A percentile compares a stretch with the other conserved stretches of the same genome.
phyloP scores from a whole-genome alignment of 2,329 filamentous ascomycete genomes.

The Purpureocillium lavendulum region DNA sequence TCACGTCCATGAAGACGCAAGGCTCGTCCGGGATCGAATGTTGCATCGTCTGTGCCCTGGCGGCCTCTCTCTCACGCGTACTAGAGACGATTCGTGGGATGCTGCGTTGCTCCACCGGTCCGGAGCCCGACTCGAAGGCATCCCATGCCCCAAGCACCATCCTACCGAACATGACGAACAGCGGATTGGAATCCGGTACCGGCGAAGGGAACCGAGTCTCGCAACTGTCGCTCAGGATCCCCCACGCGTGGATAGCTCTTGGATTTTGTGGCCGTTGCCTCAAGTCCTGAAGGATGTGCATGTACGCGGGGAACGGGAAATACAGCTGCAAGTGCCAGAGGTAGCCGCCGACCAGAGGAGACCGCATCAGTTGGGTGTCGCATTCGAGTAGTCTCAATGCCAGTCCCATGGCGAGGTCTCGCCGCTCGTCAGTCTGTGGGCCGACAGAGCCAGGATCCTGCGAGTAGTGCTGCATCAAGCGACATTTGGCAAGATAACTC shows the following conservation, averaged over 20 bases:
- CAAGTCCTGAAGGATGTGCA: slow-evolving; percentile 28
- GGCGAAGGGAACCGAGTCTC: slow-evolving; percentile 8
- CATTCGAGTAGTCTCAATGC: slow-evolving; percentile 26
- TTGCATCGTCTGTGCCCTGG: too few species aligned
- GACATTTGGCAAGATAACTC: slow-evolving; percentile 35
- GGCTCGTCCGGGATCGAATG: too few species aligned
- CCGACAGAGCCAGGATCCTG: slow-evolving; percentile 7
- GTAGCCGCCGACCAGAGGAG: slow-evolving; percentile 21
- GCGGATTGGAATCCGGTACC: not conserved
- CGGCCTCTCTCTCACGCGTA: too few species aligned
- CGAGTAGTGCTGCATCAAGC: slow-evolving; percentile 40
- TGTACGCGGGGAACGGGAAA: slow-evolving; percentile 31
- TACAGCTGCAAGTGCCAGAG: slow-evolving; percentile 27
- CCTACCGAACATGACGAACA: too few species aligned
- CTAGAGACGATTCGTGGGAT: too few species aligned
- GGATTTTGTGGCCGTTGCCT: slow-evolving; percentile 11
- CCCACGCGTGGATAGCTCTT: slow-evolving; percentile 21
- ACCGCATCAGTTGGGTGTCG: slow-evolving; percentile 23
- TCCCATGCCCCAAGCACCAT: too few species aligned
- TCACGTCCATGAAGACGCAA: too few species aligned
- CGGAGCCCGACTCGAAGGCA: too few species aligned
- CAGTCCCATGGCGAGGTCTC: slow-evolving; percentile 18
- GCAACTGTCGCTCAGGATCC: slow-evolving; percentile 21
- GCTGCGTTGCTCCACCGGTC: too few species aligned
- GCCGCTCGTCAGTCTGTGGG: slow-evolving; percentile 17